Base-by-base conservation (phyloP, 257 asterid species). In the Parsonsia alboflavescens region DNA sequence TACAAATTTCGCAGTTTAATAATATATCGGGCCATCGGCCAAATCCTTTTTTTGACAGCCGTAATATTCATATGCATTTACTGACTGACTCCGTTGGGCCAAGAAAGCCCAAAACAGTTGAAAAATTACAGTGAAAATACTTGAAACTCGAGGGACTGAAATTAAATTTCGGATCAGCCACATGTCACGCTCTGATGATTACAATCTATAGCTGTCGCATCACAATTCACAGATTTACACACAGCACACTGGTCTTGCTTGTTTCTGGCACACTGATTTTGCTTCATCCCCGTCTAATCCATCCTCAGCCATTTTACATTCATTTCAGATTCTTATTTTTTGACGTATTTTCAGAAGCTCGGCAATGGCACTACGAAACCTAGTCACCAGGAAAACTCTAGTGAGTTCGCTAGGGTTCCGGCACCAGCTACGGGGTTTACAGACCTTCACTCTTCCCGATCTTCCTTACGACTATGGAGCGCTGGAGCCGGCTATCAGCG, bases 381-480 rank as follows among this genome's bases (percentile, higher is more conserved):
- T 89, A 46, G 48, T 84, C 62, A 68, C 81, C 80, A 79, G 78
- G 70, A 81, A 80, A 65, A 24, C 83, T 89, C 68, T 75, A 3
- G 68, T 71, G 22, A 24, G 81, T 21, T 53, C 81, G 71, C 3
- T 75, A 26, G 82, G 85, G 66, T 70, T 89, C 81, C 69, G 84
- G 76, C 83, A 75, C 33, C 86, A 84, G 66, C 73, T 72, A 9
- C 91, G 92, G 4, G 83, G 95, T 52, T 44, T 93, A 10, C 90
- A 83, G 73, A 90, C 96, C 48, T 80, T 84, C 83, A 64, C 94
- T n/a, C 90, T 90, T 22, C 97, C 97, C 49, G 96, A 91, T 88
- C 96, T 93, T 2, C 79, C 96, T 1, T 93, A 91, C 89, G 97
- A 88, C 42, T 90, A 91, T 74, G 97, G 96, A 64, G 97, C 91